Evolutionary conservation across 202 grass and related monocot genomes (phyloP).

Genomic region (Carex arenaria): DNA sequence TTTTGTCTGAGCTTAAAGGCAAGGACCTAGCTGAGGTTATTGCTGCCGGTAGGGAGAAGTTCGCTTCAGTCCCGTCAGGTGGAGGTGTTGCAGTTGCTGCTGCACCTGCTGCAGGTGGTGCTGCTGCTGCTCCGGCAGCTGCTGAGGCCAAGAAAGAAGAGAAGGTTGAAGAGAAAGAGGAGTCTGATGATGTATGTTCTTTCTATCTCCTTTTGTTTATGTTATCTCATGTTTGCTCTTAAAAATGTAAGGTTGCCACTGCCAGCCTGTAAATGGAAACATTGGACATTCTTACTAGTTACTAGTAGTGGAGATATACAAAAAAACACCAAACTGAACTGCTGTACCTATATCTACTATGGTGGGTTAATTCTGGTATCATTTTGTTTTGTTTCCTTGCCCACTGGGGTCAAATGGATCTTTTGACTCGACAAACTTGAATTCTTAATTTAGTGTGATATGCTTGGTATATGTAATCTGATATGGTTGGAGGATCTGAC

Average conservation of each 20-base stretch:
- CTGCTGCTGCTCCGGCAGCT: constrained; percentile 40
- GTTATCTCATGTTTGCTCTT: background rate
- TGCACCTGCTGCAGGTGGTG: constrained; percentile 31
- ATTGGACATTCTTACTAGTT: background rate
- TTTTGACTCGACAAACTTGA: background rate
- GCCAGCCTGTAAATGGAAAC: background rate
- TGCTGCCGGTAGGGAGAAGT: constrained; percentile 70
- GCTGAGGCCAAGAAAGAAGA: constrained; percentile 79
- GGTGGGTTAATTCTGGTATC: too few species aligned
- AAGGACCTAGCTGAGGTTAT: constrained; percentile 52
- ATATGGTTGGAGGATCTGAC: background rate
- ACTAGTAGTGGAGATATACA: background rate
- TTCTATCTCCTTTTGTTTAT: background rate
- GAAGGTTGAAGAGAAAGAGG: constrained; percentile 89
- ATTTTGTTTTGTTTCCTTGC: background rate
- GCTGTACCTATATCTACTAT: background rate
- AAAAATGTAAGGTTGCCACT: background rate
- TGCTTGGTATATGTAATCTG: background rate
- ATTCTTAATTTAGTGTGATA: background rate
- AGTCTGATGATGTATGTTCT: constrained; percentile 63
- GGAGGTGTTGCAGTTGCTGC: constrained; percentile 33
- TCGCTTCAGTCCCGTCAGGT: constrained; percentile 66
- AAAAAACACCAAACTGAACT: background rate
- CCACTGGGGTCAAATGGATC: background rate
- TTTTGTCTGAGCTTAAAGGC: constrained; percentile 55